Evolutionary conservation across 768 basidiomycete species (phyloP), one percentile per base, ranked within the genome.

Genomic region (Calocybe cyanea): DNA sequence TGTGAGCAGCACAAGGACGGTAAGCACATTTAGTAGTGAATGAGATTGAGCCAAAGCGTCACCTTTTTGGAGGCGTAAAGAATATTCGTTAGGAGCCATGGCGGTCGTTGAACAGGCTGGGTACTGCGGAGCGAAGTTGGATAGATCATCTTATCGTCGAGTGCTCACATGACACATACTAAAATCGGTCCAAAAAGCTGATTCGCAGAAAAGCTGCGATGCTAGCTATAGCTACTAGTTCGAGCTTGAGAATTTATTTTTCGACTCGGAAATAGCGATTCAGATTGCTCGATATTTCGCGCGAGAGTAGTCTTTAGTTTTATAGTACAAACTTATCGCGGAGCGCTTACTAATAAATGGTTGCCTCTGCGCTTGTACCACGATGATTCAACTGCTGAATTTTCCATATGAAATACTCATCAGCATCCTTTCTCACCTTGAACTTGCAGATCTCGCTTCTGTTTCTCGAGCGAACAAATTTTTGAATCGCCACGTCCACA

Each of bases 41-140:
- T 11, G 19, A 20, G 18, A 54, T n/a, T n/a, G n/a, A n/a, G n/a
- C n/a, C n/a, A n/a, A n/a, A n/a, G n/a, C n/a, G n/a, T n/a, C n/a
- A 79, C 85, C 85, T 58, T 75, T 72, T 66, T 86, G 83, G 41
- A 84, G 75, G 48, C 76, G 69, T 36, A 83, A 57, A 20, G 71
- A 76, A 57, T 76, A 85, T 61, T 76, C 76, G 41, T 66, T 52
- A 23, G 74, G 71, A 34, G 78, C 55, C 74, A 77, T 69, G 34
- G 56, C 48, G 34, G 46, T 25, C 10, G 31, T 32, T 8, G 31
- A n/a, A 32, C n/a, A n/a, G n/a, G n/a, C n/a, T n/a, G n/a, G n/a
- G n/a, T n/a, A n/a, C n/a, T n/a, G n/a, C n/a, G n/a, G 11, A 28
- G 25, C 6, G 25, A 28, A 5, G 11, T 6, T 28, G 25, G 25